Evolutionary conservation across 768 basidiomycete species (phyloP).

Genomic region (Gymnopilus dilepis): DNA sequence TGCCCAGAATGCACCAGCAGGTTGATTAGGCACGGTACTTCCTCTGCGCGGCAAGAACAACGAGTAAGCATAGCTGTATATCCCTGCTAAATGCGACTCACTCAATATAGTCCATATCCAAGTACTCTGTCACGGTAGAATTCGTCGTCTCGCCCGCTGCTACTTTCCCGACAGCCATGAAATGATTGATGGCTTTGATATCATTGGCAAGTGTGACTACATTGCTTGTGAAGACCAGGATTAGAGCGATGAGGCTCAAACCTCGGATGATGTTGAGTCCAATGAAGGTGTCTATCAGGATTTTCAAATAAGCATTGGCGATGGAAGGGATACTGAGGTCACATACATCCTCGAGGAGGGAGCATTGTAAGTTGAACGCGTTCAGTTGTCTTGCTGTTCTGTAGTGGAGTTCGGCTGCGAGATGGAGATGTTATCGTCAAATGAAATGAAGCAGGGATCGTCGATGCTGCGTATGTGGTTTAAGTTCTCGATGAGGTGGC

Average conservation of each 20-base stretch:
- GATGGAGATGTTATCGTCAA: background rate
- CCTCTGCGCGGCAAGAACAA: constrained; percentile 40
- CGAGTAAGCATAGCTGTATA: background rate
- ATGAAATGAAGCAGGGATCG: background rate
- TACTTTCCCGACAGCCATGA: constrained; percentile 47
- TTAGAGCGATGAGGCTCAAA: constrained; percentile 77
- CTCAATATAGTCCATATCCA: constrained; percentile 80
- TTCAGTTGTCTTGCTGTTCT: background rate
- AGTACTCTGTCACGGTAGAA: constrained; percentile 35
- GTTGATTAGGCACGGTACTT: constrained; percentile 89
- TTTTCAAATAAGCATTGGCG: background rate
- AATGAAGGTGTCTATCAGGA: constrained; percentile 62
- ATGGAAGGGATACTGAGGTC: constrained; percentile 1
- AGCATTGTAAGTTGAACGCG: constrained; percentile 30
- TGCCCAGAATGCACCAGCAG: constrained; percentile 91
- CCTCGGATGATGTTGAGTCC: constrained; percentile 79
- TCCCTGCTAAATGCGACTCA: constrained; percentile 39
- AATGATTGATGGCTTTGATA: constrained; percentile 75
- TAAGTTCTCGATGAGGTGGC: background rate
- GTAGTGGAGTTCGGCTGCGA: background rate
- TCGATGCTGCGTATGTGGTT: constrained; percentile 6
- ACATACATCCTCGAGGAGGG: constrained; percentile 45
- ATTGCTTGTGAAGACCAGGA: constrained; percentile 82
- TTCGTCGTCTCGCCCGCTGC: constrained; percentile 27
- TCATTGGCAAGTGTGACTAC: constrained; percentile 77